Base-by-base conservation (phyloP, 768 basidiomycete genomes). In the Boletus tomentosulus region DNA sequence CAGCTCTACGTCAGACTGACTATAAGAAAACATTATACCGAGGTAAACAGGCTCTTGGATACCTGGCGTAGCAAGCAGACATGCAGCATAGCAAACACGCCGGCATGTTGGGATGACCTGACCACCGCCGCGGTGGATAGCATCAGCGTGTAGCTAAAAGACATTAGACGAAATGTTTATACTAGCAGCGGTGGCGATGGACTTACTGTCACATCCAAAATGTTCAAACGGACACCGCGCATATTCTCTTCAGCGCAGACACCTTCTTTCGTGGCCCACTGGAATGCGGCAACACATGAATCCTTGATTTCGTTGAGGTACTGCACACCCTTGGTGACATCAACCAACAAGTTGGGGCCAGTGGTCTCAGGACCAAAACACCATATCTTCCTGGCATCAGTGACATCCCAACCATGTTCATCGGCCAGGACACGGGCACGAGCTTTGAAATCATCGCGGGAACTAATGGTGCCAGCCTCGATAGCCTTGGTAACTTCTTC, bases 261-360 rank as follows among this genome's bases (percentile, higher is more conserved):
- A 81, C 93, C 93, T 74, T 98, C 96, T 81, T 97, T 98, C 54
- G 92, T 91, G 43, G 97, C 97, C 97, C 95, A 98, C 76, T 98
- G 97, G 87, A 98, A 92, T 45, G 93, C 95, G 63, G 97, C 96
- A 71, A 99, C 84, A 72, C 94, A 97, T 61, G 97, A 98, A 73
- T 99, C 97, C 81, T 99, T 98, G 81, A 99, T 99, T 84, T 99
- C 97, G 71, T 93, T 96, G 58, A 99, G 78, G 78, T 97, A 98
- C 70, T 99, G 97, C 55, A 97, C 93, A 78, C 93, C 97, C 84
- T 98, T 99, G 65, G 97, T 98, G 63, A 89, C 91, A 76, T 99
- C 97, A 66, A 97, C 92, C 73, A 99, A 76, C 74, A 99, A 73
- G 77, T 99, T 99, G 53, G 97, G 86, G 43, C 97, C 97, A 61